phyloP scores from a whole-genome alignment of 1,284 basidiomycete species.

The Trametes polyzona region DNA sequence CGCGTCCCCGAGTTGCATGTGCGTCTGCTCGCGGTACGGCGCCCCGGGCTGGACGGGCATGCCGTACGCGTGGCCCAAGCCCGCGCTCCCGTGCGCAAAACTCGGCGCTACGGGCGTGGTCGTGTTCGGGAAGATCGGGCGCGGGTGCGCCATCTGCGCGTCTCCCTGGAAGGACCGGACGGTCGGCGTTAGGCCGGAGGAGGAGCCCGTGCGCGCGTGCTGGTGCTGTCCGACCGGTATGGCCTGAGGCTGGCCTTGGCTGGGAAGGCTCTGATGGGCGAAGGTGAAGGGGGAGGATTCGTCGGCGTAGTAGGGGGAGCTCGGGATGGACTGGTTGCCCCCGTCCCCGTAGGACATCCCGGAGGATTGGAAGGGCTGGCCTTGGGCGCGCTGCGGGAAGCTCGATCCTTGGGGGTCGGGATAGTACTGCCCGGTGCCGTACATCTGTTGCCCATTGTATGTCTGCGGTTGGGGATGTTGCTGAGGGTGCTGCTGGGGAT shows the following conservation, averaged over 20 bases:
- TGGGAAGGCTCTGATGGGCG: slow-evolving; percentile 6
- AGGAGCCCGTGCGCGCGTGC: slow-evolving; percentile 15
- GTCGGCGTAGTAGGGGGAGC: slow-evolving; percentile 21
- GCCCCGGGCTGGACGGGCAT: slow-evolving; percentile 15
- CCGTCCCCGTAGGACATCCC: slow-evolving; percentile 10
- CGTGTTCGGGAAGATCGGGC: slow-evolving; percentile 15
- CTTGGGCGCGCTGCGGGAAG: slow-evolving; percentile 3
- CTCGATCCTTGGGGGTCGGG: slow-evolving; percentile 9
- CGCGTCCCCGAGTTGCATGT: slow-evolving; percentile 12
- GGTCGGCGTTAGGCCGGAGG: slow-evolving; percentile 21
- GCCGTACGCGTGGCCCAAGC: slow-evolving; percentile 4
- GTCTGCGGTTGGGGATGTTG: slow-evolving; percentile 7
- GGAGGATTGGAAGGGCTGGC: slow-evolving; percentile 4
- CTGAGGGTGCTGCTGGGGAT: slow-evolving; percentile 15
- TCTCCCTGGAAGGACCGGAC: slow-evolving; percentile 21
- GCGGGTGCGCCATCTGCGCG: slow-evolving; percentile 13
- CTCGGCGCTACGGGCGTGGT: slow-evolving; percentile 19
- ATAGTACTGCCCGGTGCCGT: slow-evolving; percentile 12
- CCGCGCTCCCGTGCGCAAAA: slow-evolving; percentile 10
- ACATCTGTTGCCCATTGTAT: slow-evolving; percentile 8
- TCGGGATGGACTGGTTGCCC: slow-evolving; percentile 19
- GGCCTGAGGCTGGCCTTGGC: slow-evolving; percentile 6
- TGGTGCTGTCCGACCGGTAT: slow-evolving; percentile 5
- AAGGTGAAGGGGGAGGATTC: slow-evolving; percentile 18
- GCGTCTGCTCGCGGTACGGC: slow-evolving; percentile 18